Base-by-base conservation (phyloP, 352 stramenopile species). In the Phytopythium sindhum region DNA sequence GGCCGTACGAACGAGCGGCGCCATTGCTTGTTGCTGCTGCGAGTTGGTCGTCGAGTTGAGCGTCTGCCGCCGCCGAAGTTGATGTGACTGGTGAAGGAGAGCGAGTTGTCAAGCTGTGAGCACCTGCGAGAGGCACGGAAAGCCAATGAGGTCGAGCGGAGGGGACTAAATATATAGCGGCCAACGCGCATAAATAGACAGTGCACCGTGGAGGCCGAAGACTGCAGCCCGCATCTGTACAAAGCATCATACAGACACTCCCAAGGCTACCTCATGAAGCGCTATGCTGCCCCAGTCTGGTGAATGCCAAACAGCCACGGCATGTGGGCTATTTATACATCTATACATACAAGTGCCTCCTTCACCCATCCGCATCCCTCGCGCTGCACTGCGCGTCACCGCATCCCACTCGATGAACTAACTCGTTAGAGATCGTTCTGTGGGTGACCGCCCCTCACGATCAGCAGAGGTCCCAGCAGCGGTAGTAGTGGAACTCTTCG, bases 401-500 rank as follows among this genome's bases (percentile, higher is more conserved):
- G 33, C 14, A 39, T 39, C 33, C 10, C 6, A 39, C 33, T 39
- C 6, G 33, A 39, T n/a, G n/a, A 39, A 39, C 10, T n/a, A n/a
- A 39, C 33, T 39, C 33, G 33, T 39, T 11, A 10, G 10, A 11
- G 33, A 11, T 39, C 33, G 33, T 39, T 10, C 33, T 10, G 33
- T 14, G 33, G 6, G 39, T 45, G 41, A 12, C 42, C 5, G 21
- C 21, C 5, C 28, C 29, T 17, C 7, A 28, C 23, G 15, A 11
- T 47, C 33, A 60, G 54, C 54, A 89, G 17, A 91, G 60, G 54
- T 84, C 73, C 83, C 81, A 88, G 29, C 75, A 84, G 26, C 81
- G 77, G 56, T 89, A 88, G 69, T 81, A 94, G 47, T 86, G 78
- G 69, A 94, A 90, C 61, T 89, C 80, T 35, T 94, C 85, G 7